Conservation (phyloP, 78 protist species). For the Isochrysis galbana region DNA sequence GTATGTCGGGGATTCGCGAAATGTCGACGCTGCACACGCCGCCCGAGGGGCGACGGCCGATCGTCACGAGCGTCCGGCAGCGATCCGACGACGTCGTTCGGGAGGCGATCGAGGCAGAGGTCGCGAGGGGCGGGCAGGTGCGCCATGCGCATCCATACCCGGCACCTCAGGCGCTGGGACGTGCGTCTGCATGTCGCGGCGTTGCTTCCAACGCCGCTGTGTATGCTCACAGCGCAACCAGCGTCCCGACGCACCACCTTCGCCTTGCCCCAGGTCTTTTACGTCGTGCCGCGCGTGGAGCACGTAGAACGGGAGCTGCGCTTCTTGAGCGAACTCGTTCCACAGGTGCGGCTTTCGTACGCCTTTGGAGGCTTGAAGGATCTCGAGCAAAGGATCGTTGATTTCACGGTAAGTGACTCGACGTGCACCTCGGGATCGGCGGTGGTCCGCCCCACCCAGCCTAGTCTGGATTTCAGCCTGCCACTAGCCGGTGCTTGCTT, state of each 20-base stretch:
- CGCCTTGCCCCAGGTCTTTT: conserved; percentile 9
- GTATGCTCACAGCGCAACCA: too few species aligned
- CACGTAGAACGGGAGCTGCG: not conserved
- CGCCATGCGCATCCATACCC: too few species aligned
- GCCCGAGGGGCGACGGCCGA: conserved; percentile 16
- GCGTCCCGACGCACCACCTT: too few species aligned
- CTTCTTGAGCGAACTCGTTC: not conserved
- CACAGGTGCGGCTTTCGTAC: not conserved
- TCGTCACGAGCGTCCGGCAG: conserved; percentile 18
- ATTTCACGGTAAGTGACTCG: not conserved
- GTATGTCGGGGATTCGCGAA: conserved; percentile 30
- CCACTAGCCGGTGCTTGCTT: too few species aligned
- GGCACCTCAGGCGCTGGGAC: too few species aligned
- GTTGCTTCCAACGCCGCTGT: too few species aligned
- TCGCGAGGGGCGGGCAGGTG: conserved; percentile 47
- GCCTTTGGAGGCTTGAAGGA: not conserved
- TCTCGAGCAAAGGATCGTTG: conserved; percentile 5
- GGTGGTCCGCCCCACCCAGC: too few species aligned
- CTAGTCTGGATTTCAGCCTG: too few species aligned
- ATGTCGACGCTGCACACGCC: conserved; percentile 24
- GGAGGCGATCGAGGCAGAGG: conserved; percentile 36
- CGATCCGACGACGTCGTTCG: not conserved
- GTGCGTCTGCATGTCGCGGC: too few species aligned
- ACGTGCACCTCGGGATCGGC: too few species aligned
- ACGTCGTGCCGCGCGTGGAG: conserved; percentile 40